Conservation (phyloP, 2,329 filamentous ascomycete genomes). For the Penicillium verrucosum region DNA sequence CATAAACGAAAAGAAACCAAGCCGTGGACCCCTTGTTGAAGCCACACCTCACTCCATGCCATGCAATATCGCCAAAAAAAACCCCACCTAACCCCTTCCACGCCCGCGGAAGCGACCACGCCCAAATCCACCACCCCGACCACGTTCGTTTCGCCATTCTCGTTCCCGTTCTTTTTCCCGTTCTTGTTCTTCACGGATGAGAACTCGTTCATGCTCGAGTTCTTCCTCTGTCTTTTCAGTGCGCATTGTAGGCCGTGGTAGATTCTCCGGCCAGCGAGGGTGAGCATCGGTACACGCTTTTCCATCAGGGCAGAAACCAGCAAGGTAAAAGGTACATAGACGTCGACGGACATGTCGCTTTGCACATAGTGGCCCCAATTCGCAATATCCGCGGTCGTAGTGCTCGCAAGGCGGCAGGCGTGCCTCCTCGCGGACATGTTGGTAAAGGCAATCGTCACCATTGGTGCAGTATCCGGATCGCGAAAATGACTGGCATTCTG, state of each 20-base stretch:
- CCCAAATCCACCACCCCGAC: slow-evolving; percentile 48
- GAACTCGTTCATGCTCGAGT: slow-evolving; percentile 55
- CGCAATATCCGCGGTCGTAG: slow-evolving; percentile 94
- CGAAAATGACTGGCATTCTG: slow-evolving; percentile 95
- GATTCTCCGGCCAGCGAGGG: slow-evolving; percentile 69
- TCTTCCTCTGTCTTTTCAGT: slow-evolving; percentile 72
- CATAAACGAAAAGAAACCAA: slow-evolving; percentile 4
- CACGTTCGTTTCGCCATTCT: slow-evolving; percentile 52
- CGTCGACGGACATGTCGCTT: slow-evolving; percentile 83
- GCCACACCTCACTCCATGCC: slow-evolving; percentile 7
- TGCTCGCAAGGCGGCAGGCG: slow-evolving; percentile 79
- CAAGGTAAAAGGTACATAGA: slow-evolving; percentile 80
- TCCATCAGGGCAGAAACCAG: slow-evolving; percentile 91
- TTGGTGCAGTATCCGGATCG: slow-evolving; percentile 93
- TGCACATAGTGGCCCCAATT: slow-evolving; percentile 78
- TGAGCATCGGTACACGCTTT: slow-evolving; percentile 73
- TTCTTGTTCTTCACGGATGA: slow-evolving; percentile 60
- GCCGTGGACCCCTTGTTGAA: background rate
- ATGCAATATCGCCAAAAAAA: slow-evolving; percentile 9
- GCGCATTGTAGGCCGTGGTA: slow-evolving; percentile 56
- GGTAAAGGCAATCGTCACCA: slow-evolving; percentile 92
- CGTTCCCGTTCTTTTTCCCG: slow-evolving; percentile 53
- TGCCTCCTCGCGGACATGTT: slow-evolving; percentile 81
- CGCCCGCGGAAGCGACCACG: slow-evolving; percentile 46
- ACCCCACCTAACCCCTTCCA: slow-evolving; percentile 37